These are phyloP conservation scores for Agarophyton chilense DNA, from an alignment of 23 red algal genomes.

Conservation along the genomic window DNA sequence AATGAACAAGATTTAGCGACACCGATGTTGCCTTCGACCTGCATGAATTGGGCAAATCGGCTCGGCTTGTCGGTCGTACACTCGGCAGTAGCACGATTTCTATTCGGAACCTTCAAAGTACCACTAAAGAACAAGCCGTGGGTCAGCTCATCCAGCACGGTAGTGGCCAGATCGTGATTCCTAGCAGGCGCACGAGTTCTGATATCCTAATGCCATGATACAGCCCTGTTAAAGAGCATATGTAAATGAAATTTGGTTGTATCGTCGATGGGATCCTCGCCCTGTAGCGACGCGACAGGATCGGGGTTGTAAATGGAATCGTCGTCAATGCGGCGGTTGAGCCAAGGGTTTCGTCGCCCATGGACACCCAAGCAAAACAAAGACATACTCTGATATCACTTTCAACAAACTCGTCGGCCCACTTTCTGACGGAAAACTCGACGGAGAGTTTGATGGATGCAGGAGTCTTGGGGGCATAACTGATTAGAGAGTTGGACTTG, in stretches of 20 bases:
- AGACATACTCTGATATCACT: constrained; percentile 24
- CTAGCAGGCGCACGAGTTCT: neutral
- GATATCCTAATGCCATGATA: constrained; percentile 53
- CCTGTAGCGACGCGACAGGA: constrained; percentile 37
- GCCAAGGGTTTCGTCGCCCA: constrained; percentile 13
- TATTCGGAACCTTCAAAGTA: constrained; percentile 1
- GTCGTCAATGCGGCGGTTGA: neutral
- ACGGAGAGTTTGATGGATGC: neutral
- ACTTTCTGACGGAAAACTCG: constrained; percentile 38
- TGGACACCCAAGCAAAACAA: constrained; percentile 10
- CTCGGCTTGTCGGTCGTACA: neutral
- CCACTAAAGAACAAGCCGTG: constrained; percentile 73
- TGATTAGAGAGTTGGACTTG: neutral
- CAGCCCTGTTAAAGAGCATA: constrained; percentile 41
- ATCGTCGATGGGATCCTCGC: neutral
- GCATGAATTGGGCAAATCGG: constrained; percentile 52
- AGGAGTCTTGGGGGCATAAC: constrained; percentile 2
- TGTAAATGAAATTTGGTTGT: neutral
- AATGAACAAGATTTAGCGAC: constrained; percentile 8
- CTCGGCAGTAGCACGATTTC: neutral
- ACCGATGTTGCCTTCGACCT: constrained; percentile 28
- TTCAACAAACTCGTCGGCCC: constrained; percentile 71
- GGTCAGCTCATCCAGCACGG: constrained; percentile 62
- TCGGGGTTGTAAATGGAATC: constrained; percentile 44
- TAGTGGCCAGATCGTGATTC: constrained; percentile 61